Base-by-base conservation (phyloP, 2,329 filamentous ascomycete genomes). In the Aspergillus aculeatinus region DNA sequence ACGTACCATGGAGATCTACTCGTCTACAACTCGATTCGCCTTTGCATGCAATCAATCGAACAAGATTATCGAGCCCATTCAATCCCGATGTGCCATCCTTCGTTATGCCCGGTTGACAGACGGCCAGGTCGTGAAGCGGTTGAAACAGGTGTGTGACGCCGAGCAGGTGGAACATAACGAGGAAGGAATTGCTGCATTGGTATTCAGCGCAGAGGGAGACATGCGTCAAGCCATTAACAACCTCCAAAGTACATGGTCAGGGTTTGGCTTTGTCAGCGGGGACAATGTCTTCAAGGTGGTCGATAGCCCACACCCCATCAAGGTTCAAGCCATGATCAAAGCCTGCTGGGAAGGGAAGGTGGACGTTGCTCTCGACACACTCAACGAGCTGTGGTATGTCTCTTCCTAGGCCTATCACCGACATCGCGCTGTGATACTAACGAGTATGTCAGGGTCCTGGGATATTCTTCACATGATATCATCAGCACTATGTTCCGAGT, bases 141-240 rank as follows among this genome's bases (percentile, higher is more conserved):
- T 99, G 63, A 81, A 95, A 77, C 93, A 98, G 73, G 95, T 99
- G 68, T 95, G 92, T 73, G 89, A 95, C 73, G 92, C 92, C 1
- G 95, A 99, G 78, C 87, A 90, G 66, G 92, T 98, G 49, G 83
- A 95, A 73, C 91, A 92, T 77, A 93, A 88, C 55, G 95, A 99
- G 69, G 94, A 98, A 74, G 95, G 95, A 0, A 83, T 98, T 60
- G 95, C 94, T 0, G 95, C 95, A n/a, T 81, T 99, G 35, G 92
- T 99, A 1, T 99, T 99, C 80, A 95, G 90, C 63, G 95, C 95
- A 6, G 95, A 99, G 77, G 95, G 95, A 59, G 95, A 99, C 74
- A 99, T 99, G 95, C 87, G 95, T 62, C 95, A 99, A 79, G 95
- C 95, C 39, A 96, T 99, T 82, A 99, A 99, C 80, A 98, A 98